Evolutionary conservation across 208 protist species (phyloP).

Genomic region (Acanthamoeba rhysodes): DNA sequence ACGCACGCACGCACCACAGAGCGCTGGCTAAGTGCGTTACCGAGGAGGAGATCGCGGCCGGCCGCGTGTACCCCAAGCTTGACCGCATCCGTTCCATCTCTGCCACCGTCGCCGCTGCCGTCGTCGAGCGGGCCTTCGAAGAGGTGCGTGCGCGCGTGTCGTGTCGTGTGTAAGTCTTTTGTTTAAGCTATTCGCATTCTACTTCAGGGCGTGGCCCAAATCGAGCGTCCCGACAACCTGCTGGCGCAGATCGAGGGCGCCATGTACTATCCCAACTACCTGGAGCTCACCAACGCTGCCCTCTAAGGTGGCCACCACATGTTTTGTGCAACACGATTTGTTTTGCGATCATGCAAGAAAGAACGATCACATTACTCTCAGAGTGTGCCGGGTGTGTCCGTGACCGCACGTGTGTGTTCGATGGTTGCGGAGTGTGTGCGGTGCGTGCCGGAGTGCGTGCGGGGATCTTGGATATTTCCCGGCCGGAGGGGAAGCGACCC

Average conservation of each 20-base stretch:
- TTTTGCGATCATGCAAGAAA: too few relatives aligned
- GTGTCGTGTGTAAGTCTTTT: neutral
- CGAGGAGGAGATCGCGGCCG: slow-evolving; percentile 74
- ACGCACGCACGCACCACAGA: neutral
- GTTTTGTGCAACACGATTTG: too few relatives aligned
- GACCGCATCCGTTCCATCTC: slow-evolving; percentile 82
- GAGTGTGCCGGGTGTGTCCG: too few relatives aligned
- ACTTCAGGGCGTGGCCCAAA: slow-evolving; percentile 52
- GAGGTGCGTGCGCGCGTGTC: slow-evolving; percentile 49
- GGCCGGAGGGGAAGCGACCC: neutral
- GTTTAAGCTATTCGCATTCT: neutral
- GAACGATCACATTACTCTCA: too few relatives aligned
- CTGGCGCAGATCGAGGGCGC: neutral
- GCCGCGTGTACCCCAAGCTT: slow-evolving; percentile 82
- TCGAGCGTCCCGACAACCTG: slow-evolving; percentile 47
- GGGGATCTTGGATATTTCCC: neutral
- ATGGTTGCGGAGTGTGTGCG: too few relatives aligned
- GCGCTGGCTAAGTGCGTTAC: slow-evolving; percentile 36
- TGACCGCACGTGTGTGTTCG: too few relatives aligned
- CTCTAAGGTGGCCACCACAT: neutral
- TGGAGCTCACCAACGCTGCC: neutral
- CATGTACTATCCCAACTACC: slow-evolving; percentile 61
- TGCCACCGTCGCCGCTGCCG: slow-evolving; percentile 71
- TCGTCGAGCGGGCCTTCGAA: slow-evolving; percentile 83
- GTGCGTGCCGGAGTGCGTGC: too few relatives aligned